Evolutionary conservation across 106 monocot species (phyloP).

Genomic region (Phalaenopsis equestris): DNA sequence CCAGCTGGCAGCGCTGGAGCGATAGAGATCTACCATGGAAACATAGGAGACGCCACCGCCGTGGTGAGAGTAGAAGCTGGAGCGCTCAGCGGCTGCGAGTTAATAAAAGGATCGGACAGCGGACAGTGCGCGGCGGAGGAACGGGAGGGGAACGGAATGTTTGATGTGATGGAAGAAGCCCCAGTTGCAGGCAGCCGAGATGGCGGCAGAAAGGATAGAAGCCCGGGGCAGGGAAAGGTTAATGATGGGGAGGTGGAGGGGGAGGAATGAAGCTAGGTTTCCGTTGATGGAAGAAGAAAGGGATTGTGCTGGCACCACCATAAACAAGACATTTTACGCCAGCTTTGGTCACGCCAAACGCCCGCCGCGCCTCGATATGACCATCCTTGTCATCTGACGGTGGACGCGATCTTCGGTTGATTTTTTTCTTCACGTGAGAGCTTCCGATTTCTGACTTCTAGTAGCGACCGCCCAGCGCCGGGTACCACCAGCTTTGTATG

Average conservation of each 20-base stretch:
- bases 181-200: slow-evolving; percentile 22
- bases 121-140: slow-evolving; percentile 14
- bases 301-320: slow-evolving; percentile 28
- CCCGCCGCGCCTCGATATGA: not conserved
- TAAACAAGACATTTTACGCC: slow-evolving; percentile 32
- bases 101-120: slow-evolving; percentile 45
- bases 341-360: slow-evolving; percentile 4
- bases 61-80: slow-evolving; percentile 21
- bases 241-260: slow-evolving; percentile 14
- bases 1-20: slow-evolving; percentile 36
- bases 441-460: no score
- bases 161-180: slow-evolving; percentile 51
- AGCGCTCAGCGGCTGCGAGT: slow-evolving; percentile 26
- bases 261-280: slow-evolving; percentile 2
- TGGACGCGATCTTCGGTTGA: no score
- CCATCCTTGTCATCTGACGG: not conserved
- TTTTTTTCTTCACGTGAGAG: no score
- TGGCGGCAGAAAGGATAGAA: slow-evolving; percentile 11
- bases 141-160: slow-evolving; percentile 22
- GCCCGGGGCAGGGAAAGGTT: slow-evolving; percentile 43
- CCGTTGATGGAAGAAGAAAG: slow-evolving; percentile 36
- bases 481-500: no score
- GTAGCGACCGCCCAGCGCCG: no score
- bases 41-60: slow-evolving; percentile 27
- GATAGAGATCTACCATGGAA: slow-evolving; percentile 39